A percentile compares a stretch with the other conserved stretches of the same genome.
These are phyloP conservation scores for Hypomyces rosellus DNA, from an alignment of 2,329 filamentous ascomycete species.

Conservation along the genomic window DNA sequence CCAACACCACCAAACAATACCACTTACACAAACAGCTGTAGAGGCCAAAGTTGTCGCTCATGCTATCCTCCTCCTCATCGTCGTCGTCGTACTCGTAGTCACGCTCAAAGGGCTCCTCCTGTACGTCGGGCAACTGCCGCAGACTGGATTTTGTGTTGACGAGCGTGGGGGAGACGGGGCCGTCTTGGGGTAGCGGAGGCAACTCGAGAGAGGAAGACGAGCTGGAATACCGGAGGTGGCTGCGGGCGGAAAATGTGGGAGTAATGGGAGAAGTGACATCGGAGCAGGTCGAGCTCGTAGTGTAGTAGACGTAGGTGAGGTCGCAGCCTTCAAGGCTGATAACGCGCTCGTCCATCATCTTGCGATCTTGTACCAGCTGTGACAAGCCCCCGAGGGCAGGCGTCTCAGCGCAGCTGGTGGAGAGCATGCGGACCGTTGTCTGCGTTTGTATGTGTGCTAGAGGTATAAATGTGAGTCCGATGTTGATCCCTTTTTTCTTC, in stretches of 20 bases:
- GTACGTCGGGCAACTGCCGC: conserved; percentile 68
- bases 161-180: conserved; percentile 17
- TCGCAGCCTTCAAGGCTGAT: conserved; percentile 29
- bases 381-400: conserved; percentile 31
- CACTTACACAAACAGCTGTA: conserved; percentile 69
- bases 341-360: conserved; percentile 35
- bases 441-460: no score
- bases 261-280: conserved; percentile 65
- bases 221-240: conserved; percentile 60
- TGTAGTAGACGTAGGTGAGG: conserved; percentile 36
- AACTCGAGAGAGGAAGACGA: conserved; percentile 74
- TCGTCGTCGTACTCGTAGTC: conserved; percentile 60
- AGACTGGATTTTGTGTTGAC: conserved; percentile 50
- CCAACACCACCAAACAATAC: background rate
- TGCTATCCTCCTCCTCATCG: conserved; percentile 36
- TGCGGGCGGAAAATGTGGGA: conserved; percentile 59
- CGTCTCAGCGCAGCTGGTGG: conserved; percentile 2
- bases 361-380: conserved; percentile 46
- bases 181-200: conserved; percentile 27
- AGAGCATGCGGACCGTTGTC: background rate
- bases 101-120: conserved; percentile 72
- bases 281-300: conserved; percentile 53
- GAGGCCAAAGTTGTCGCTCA: conserved; percentile 35
- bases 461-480: no score
- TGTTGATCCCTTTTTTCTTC: no score